These are phyloP conservation scores for Sarcodon sp. DNA, from an alignment of 768 basidiomycete species.

Conservation along the genomic window DNA sequence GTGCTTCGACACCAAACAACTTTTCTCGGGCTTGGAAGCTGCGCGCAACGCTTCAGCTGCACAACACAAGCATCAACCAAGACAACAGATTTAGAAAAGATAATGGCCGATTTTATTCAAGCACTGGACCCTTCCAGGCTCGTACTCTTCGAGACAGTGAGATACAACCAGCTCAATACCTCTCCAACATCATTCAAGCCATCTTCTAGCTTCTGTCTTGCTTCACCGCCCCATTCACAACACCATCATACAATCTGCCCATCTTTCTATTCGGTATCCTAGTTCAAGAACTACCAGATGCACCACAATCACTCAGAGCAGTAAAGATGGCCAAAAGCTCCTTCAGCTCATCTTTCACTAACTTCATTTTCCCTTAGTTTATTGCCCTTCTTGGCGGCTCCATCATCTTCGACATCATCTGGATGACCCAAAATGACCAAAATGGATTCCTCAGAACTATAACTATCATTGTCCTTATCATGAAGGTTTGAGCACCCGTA, in stretches of 20 bases:
- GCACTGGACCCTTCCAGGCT: conserved; percentile 63
- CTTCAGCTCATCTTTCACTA: not conserved
- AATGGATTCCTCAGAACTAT: conserved; percentile 42
- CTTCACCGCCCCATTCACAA: conserved; percentile 34
- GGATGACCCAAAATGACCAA: conserved; percentile 47
- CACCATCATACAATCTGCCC: conserved; percentile 71
- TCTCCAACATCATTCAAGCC: not conserved
- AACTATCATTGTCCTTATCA: conserved; percentile 22
- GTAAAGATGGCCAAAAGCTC: conserved; percentile 22
- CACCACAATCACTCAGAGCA: conserved; percentile 46
- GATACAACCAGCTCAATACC: conserved; percentile 8
- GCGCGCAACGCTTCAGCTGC: too few species aligned
- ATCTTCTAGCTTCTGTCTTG: conserved; percentile 46
- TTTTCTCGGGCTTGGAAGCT: not conserved
- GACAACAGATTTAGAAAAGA: not conserved
- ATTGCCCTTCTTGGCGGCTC: conserved; percentile 50
- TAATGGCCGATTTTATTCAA: conserved; percentile 55
- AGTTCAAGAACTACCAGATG: conserved; percentile 57
- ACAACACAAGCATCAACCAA: too few species aligned
- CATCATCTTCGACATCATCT: conserved; percentile 55
- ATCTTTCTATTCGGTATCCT: conserved; percentile 70
- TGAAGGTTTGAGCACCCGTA: conserved; percentile 18
- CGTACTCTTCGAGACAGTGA: conserved; percentile 48
- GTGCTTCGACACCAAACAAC: not conserved
- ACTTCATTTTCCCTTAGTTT: conserved; percentile 31